Conservation (phyloP, 768 basidiomycete species). For the Daedaleopsis nitida region DNA sequence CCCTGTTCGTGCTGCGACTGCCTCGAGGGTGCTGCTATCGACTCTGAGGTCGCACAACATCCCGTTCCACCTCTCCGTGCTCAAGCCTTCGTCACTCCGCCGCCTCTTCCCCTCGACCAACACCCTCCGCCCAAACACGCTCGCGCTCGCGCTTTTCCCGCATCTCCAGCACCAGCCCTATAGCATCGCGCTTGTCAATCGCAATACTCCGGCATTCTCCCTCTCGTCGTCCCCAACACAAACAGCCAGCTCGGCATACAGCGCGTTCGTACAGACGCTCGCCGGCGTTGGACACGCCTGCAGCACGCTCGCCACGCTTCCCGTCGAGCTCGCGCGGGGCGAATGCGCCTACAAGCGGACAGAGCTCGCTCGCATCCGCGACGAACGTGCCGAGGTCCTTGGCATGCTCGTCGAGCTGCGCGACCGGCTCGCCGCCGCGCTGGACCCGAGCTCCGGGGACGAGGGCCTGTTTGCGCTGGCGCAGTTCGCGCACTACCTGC, state of each 20-base stretch:
- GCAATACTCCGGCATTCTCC: constrained; percentile 10
- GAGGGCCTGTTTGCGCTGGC: constrained; percentile 21
- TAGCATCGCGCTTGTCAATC: constrained; percentile 22
- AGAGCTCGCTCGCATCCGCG: constrained; percentile 61
- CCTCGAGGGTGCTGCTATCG: constrained; percentile 42
- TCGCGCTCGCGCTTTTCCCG: constrained; percentile 67
- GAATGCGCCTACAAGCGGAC: constrained; percentile 67
- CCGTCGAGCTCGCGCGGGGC: constrained; percentile 62
- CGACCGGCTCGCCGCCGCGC: constrained; percentile 40
- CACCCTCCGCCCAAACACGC: constrained; percentile 47
- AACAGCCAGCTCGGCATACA: constrained; percentile 17
- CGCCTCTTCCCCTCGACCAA: constrained; percentile 49
- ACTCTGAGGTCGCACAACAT: constrained; percentile 46
- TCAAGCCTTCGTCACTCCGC: constrained; percentile 50
- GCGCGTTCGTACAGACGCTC: constrained; percentile 10
- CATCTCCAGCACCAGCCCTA: constrained; percentile 47
- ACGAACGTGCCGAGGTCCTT: constrained; percentile 67
- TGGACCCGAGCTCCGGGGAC: constrained; percentile 24
- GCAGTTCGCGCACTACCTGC: constrained; percentile 13
- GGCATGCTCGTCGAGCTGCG: constrained; percentile 64
- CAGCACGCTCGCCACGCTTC: constrained; percentile 43
- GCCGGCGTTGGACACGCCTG: constrained; percentile 19
- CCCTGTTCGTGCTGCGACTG: constrained; percentile 43
- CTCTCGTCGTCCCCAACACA: constrained; percentile 11
- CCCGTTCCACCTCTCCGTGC: constrained; percentile 46